A percentile compares a stretch with the other conserved stretches of the same genome.
Conservation (phyloP, 2,329 filamentous ascomycete genomes). For the Exophiala sp. region DNA sequence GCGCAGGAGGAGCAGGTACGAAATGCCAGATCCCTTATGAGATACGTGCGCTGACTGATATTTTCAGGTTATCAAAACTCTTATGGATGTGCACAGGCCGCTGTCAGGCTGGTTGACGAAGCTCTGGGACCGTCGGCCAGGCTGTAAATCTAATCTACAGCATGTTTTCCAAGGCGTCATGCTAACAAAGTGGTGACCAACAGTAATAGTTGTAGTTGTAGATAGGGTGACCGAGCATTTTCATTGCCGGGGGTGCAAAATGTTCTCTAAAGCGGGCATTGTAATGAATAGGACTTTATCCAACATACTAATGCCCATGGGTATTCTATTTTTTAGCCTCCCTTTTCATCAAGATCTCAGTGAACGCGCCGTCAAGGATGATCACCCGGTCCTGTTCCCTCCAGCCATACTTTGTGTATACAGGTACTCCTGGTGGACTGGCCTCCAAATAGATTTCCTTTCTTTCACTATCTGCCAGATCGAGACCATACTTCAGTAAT, state of each 20-base stretch:
- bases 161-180: neutral
- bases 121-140: conserved; percentile 29
- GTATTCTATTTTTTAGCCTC: neutral
- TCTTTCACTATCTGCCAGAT: neutral
- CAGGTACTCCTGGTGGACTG: neutral
- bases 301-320: neutral
- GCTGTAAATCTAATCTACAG: conserved; percentile 1
- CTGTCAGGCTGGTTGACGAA: conserved; percentile 64
- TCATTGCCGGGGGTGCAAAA: neutral
- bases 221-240: too few relatives aligned
- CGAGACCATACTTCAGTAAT: neutral
- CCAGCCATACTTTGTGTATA: neutral
- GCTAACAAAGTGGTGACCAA: neutral
- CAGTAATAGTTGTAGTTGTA: neutral
- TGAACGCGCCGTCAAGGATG: neutral
- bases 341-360: neutral
- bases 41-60: conserved; percentile 33
- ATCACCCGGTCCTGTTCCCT: neutral
- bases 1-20: conserved; percentile 58
- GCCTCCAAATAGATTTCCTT: neutral
- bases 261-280: neutral
- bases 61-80: conserved; percentile 61
- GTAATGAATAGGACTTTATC: neutral
- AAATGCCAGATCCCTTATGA: conserved; percentile 37
- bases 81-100: conserved; percentile 68